Base-by-base conservation (phyloP, 441 rosid genomes). In the Bocquillonia castaneifolia region DNA sequence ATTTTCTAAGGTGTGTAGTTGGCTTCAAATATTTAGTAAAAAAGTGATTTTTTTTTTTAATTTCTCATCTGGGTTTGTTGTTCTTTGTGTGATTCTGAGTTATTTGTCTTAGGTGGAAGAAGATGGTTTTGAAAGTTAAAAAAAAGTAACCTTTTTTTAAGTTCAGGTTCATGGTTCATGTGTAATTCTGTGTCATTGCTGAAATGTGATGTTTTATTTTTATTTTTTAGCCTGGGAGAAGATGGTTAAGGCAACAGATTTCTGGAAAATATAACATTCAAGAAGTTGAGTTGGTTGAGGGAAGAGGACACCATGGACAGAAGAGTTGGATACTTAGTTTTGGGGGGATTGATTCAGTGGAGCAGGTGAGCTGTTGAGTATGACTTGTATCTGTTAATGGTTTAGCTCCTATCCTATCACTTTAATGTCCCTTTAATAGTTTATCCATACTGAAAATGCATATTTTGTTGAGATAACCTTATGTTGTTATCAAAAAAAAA, bases 251-350 rank as follows among this genome's bases (percentile, higher is more conserved):
- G 77, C 91, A 83, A 75, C 83, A 71, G 55, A 74, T 85, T 64
- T 65, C 72, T 68, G 96, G 97, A 63, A 82, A 79, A 72, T 87
- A 86, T 25, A 77, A 58, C 31, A 80, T 86, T 74, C 71, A 72
- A 69, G 97, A 93, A 85, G 87, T 93, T 66, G 87, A 84, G 70
- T 80, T 93, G 72, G 75, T 86, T 48, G 90, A 86, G 65, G 98
- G 97, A 65, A 84, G 92, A 78, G 93, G 86, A 69, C 88, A 85
- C 71, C 86, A 79, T 5, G 94, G 85, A 23, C 85, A 70, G 64
- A 93, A 86, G 81, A 77, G 85, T 81, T 93, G 98, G 98, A 84
- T 93, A 68, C 93, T 93, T 68, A 83, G 76, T 36, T 88, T 93
- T 70, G 83, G 60, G 39, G 98, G 94, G 20, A 63, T 93, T 34